Conservation (phyloP, 2,329 filamentous ascomycete species). For the Alternaria consortialis region DNA sequence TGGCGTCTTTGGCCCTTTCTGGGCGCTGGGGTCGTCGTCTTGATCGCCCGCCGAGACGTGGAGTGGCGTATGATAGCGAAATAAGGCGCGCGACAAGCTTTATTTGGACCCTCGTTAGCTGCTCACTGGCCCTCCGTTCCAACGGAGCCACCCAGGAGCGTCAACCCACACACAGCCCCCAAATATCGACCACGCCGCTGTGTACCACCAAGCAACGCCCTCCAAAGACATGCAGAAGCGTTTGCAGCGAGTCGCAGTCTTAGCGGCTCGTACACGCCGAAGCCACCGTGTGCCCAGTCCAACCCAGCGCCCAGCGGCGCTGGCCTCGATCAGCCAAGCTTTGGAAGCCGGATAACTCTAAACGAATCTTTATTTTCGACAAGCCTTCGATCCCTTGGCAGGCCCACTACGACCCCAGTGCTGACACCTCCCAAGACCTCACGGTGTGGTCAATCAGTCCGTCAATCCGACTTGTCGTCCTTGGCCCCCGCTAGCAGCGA, state of each 20-base stretch:
- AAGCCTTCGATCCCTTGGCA: constrained; percentile 47
- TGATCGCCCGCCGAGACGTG: constrained; percentile 49
- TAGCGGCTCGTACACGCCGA: background rate
- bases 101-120: constrained; percentile 48
- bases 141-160: constrained; percentile 16
- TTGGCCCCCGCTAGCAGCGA: constrained; percentile 28
- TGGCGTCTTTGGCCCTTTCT: constrained; percentile 36
- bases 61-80: constrained; percentile 49
- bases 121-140: constrained; percentile 23
- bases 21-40: constrained; percentile 38
- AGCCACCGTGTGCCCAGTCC: constrained; percentile 29
- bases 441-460: constrained; percentile 21
- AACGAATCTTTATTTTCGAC: constrained; percentile 46
- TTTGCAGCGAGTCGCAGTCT: constrained; percentile 1
- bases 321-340: constrained; percentile 39
- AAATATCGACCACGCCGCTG: constrained; percentile 1
- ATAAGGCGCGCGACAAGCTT: constrained; percentile 51
- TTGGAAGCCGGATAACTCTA: constrained; percentile 43
- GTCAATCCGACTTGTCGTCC: constrained; percentile 39
- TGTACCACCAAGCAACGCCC: background rate
- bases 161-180: constrained; percentile 12
- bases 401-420: constrained; percentile 27
- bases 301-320: constrained; percentile 26
- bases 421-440: constrained; percentile 41
- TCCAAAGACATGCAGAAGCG: background rate